Evolutionary conservation across 495 filamentous ascomycete genomes (phyloP), one percentile per base, ranked within the genome.

Genomic region (Melanomma pulvis-pyrius): DNA sequence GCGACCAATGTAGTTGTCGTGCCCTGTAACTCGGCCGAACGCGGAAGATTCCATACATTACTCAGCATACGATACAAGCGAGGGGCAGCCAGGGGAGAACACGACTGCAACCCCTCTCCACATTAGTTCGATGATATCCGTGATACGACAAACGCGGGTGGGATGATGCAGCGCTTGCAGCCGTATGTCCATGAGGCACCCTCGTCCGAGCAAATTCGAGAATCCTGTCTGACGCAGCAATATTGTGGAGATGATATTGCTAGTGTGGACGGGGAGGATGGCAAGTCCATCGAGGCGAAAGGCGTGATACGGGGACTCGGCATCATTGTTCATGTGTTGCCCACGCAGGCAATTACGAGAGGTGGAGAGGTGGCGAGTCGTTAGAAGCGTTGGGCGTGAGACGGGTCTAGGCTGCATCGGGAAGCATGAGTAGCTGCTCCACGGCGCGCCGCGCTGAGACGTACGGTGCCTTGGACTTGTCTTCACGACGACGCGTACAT

Each of bases 371-470:
- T 46, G 48, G 17, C 55, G 48, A 51, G 29, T 65, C 32, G 60
- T 48, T 51, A 47, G 48, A 58, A 7, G 61, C 60, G 67, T 61
- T 70, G 55, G 56, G 61, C 49, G 50, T 66, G 28, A 62, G 57
- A 67, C 50, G 41, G 7, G 6, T 3, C 68, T 70, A 70, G 57
- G 22, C 62, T 46, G 29, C 17, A 70, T 52, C 11, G 2, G 68
- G 68, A 32, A 66, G 58, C 50, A 70, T 66, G 66, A 70, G 62
- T 67, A 66, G 62, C 53, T 53, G 7, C 25, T 32, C 29, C 68
- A 59, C 51, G 61, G 47, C 54, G 49, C 68, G 60, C 53, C 62
- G 61, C 56, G 57, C 68, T 70, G 62, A 70, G 57, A 70, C 68
- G 63, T 63, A 70, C 63, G 62, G 58, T 63, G 67, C 62, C 61